A percentile compares a stretch with the other conserved stretches of the same genome.
These are phyloP conservation scores for Linnemannia schmuckeri DNA, from an alignment of 192 early-diverging fungal genomes.

Conservation along the genomic window DNA sequence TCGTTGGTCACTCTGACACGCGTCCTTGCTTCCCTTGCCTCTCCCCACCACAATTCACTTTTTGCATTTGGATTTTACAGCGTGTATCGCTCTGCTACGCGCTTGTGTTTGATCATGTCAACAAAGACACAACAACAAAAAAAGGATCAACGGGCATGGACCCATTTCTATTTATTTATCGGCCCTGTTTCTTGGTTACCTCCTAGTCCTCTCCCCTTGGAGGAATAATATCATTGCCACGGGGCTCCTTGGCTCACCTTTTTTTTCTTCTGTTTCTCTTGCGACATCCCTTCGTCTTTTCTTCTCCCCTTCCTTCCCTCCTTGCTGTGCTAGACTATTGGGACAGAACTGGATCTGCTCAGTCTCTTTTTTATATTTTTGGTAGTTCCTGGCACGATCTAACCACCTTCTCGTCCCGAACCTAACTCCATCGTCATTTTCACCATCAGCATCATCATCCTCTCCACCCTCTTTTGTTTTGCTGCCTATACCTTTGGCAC, in stretches of 20 bases:
- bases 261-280: background rate
- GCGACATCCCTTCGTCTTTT: background rate
- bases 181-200: background rate
- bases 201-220: background rate
- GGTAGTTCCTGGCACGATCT: background rate
- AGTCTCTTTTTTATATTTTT: background rate
- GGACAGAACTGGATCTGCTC: background rate
- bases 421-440: background rate
- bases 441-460: background rate
- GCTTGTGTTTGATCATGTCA: background rate
- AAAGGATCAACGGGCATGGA: background rate
- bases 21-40: background rate
- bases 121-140: background rate
- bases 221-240: background rate
- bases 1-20: background rate
- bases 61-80: background rate
- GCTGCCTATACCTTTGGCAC: background rate
- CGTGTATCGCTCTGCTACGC: background rate
- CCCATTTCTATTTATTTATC: background rate
- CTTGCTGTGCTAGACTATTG: background rate
- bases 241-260: background rate
- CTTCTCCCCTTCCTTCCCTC: background rate
- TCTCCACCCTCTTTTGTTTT: background rate
- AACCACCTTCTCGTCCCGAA: background rate
- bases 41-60: background rate